Percentiles rank a stretch among this genome's conserved stretches.
phyloP scores from a whole-genome alignment of 2,329 filamentous ascomycete species.

The Sarocladium brachiariae region DNA sequence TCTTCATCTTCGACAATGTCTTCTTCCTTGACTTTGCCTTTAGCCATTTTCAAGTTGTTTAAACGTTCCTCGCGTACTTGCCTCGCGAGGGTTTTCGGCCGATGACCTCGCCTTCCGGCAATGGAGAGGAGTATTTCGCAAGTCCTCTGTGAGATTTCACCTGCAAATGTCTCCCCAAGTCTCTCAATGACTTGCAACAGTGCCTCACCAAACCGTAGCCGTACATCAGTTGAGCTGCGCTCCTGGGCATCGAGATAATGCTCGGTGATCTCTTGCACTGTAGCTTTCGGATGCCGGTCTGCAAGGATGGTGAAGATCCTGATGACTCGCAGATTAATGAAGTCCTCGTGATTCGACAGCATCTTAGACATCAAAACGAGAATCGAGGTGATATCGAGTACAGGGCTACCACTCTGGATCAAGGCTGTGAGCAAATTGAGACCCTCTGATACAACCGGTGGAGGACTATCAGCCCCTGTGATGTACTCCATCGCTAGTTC shows the following conservation, averaged over 20 bases:
- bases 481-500: conserved; percentile 58
- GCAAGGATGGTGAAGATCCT: conserved; percentile 58
- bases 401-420: conserved; percentile 45
- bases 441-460: conserved; percentile 61
- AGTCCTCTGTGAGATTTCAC: conserved; percentile 44
- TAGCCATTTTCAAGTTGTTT: conserved; percentile 38
- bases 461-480: conserved; percentile 52
- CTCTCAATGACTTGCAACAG: conserved; percentile 58
- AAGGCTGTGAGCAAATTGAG: conserved; percentile 53
- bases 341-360: conserved; percentile 61
- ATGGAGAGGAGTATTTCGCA: conserved; percentile 55
- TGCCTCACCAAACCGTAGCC: conserved; percentile 63
- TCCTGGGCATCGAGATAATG: conserved; percentile 61
- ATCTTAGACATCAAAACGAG: conserved; percentile 58
- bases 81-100: conserved; percentile 51
- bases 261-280: conserved; percentile 56
- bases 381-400: conserved; percentile 60
- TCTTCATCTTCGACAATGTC: conserved; percentile 33
- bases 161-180: conserved; percentile 48
- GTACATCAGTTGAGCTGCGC: conserved; percentile 50
- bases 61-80: conserved; percentile 45
- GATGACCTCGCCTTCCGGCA: conserved; percentile 55
- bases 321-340: conserved; percentile 62
- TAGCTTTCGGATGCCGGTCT: conserved; percentile 53
- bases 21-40: conserved; percentile 40